phyloP scores from a whole-genome alignment of 352 stramenopile species.

The Pythium brassicae region DNA sequence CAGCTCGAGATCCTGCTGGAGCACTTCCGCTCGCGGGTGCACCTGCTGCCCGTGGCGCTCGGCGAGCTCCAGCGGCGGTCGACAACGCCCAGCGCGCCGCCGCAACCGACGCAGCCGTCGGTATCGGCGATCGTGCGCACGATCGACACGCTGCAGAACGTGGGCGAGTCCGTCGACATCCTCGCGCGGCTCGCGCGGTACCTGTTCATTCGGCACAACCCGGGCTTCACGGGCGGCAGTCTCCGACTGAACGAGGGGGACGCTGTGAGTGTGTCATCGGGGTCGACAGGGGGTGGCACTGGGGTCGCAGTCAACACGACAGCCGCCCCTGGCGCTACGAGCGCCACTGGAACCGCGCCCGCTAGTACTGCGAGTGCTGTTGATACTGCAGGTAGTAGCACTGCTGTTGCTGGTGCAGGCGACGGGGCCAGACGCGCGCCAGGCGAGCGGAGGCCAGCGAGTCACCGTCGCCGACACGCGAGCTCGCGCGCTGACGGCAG shows the following conservation, averaged over 20 bases:
- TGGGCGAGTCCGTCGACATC: constrained; percentile 48
- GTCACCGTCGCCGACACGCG: constrained; percentile 9
- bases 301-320: background rate
- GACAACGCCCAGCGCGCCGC: background rate
- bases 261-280: constrained; percentile 1
- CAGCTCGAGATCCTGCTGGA: constrained; percentile 39
- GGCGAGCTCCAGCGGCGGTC: constrained; percentile 21
- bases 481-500: constrained; percentile 3
- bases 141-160: constrained; percentile 50
- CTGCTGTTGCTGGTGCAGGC: background rate
- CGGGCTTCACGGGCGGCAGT: constrained; percentile 5
- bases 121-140: constrained; percentile 28
- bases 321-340: background rate
- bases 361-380: background rate
- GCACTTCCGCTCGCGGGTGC: constrained; percentile 42
- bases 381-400: background rate
- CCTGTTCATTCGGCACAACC: constrained; percentile 40
- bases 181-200: constrained; percentile 45
- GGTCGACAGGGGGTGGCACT: background rate
- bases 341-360: too few relatives aligned
- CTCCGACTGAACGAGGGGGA: constrained; percentile 7
- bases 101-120: background rate
- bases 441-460: constrained; percentile 10
- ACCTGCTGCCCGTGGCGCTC: constrained; percentile 41
- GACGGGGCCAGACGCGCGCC: constrained; percentile 2